These are phyloP conservation scores for Termitomyces sp. DNA, from an alignment of 768 basidiomycete genomes.

Conservation along the genomic window DNA sequence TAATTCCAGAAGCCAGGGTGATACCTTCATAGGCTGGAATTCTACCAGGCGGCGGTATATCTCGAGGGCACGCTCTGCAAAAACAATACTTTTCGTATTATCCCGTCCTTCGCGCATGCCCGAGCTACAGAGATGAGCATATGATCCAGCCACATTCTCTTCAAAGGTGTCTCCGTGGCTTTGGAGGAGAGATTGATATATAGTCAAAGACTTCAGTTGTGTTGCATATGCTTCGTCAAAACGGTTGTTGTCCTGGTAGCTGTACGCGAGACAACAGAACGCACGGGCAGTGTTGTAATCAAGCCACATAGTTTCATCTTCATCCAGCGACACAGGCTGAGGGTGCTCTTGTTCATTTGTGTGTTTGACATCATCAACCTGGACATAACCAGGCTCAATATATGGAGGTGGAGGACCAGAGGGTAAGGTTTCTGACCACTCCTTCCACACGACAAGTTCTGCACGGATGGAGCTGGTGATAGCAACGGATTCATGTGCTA, in stretches of 20 bases:
- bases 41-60: constrained; percentile 2
- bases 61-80: constrained; percentile 3
- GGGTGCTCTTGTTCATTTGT: neutral
- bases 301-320: constrained; percentile 5
- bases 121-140: constrained; percentile 4
- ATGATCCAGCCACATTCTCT: constrained; percentile 5
- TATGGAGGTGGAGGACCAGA: neutral
- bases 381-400: neutral
- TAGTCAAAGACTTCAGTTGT: neutral
- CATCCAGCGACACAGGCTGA: neutral
- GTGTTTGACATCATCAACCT: neutral
- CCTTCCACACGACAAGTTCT: constrained; percentile 1
- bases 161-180: neutral
- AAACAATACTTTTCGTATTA: neutral
- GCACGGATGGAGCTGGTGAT: constrained; percentile 4
- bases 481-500: constrained; percentile 6
- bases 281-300: constrained; percentile 10
- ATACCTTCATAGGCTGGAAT: constrained; percentile 1
- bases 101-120: neutral
- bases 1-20: neutral
- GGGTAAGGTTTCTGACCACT: neutral
- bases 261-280: constrained; percentile 2
- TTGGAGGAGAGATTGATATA: neutral
- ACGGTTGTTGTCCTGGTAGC: constrained; percentile 3
- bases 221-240: constrained; percentile 7